Evolutionary conservation across 2,329 filamentous ascomycete species (phyloP), one percentile per base, ranked within the genome.

Genomic region (Didymella pomorum): DNA sequence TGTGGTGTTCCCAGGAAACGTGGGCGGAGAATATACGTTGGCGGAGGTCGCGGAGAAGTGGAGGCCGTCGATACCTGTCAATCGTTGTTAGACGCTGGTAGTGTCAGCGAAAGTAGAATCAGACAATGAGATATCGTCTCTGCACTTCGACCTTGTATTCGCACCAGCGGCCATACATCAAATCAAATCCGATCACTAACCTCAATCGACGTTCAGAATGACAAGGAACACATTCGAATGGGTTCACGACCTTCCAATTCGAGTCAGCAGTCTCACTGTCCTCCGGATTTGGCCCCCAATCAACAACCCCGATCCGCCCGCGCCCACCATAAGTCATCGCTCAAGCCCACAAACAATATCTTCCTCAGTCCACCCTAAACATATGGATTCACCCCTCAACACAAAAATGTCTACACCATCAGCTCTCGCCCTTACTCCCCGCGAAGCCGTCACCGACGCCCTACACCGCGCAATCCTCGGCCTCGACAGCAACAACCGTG

Each of bases 1-100:
- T 66, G 81, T 86, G 2, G 84, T 86, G 0, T 86, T 87, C 51
- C 85, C 84, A 0, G 84, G 84, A 0, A 86, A 86, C 70, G 84
- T 87, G 2, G 85, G 84, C 1, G 76, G 73, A 21, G 57, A 63
- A 12, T 52, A 59, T 21, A 60, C 59, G 2, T 43, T 65, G 26
- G 60, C 62, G 2, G 52, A 60, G 28, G 58, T 65, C 3, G 56
- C 51, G 25, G 62, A 65, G 20, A 58, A 59, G 28, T 65, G 62
- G 62, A 55, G 60, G 26, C 46, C 59, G 4, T 44, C 44, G 41
- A 63, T 52, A 39, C 49, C 60, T 12, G 59, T 63, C 43, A 63
- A 65, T 33, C 52, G 62, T 4, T 65, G 63, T 26, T 65, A 48
- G 35, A 16, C n/a, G 3, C 14, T 29, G 3, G n/a, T 8, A 28